Conservation (phyloP, 192 early-diverging fungal genomes). For the Borealophlyctis nickersoniae region DNA sequence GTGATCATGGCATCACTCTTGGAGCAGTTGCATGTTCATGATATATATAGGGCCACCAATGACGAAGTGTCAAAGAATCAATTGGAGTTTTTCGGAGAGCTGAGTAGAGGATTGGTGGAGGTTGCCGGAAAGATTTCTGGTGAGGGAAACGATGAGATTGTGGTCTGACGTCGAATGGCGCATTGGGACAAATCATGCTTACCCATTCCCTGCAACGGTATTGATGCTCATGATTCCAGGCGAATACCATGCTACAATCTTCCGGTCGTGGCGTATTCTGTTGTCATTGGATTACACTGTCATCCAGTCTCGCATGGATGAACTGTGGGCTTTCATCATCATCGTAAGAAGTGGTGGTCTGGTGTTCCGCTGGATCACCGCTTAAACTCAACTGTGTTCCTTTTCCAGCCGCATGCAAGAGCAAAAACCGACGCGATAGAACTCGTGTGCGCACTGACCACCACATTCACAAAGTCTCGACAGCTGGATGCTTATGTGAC, state of each 20-base stretch:
- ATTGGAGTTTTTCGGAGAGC: constrained; percentile 6
- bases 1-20: constrained; percentile 3
- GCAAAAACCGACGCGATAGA: background rate
- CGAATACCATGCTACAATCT: background rate
- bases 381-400: too few species aligned
- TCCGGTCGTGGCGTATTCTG: constrained; percentile 7
- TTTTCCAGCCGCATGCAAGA: background rate
- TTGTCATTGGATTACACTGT: constrained; percentile 23
- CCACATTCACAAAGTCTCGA: constrained; percentile 24
- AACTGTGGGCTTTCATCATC: constrained; percentile 21
- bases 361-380: too few species aligned
- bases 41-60: constrained; percentile 25
- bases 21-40: constrained; percentile 5
- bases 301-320: constrained; percentile 5
- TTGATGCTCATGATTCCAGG: too few species aligned
- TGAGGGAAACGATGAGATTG: background rate
- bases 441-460: constrained; percentile 9
- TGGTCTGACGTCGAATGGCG: background rate
- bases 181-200: too few species aligned
- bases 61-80: constrained; percentile 19
- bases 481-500: constrained; percentile 17
- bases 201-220: too few species aligned
- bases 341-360: background rate
- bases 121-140: background rate
- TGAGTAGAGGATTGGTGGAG: background rate